These are phyloP conservation scores for Trypanosoma vivax DNA, from an alignment of 208 protist genomes.

Conservation along the genomic window DNA sequence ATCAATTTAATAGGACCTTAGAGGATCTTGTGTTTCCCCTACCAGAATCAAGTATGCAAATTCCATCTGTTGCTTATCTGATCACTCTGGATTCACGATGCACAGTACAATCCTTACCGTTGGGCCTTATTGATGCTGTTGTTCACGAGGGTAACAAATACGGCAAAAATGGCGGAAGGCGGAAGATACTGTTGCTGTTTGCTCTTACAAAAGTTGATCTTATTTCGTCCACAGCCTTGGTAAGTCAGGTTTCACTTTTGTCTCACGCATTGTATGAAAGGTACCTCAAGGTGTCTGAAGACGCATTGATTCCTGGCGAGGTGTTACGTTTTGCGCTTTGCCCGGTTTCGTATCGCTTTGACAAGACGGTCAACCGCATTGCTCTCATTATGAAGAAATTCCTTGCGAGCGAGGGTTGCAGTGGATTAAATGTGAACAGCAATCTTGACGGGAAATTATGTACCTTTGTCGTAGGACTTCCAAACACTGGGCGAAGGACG, in stretches of 20 bases:
- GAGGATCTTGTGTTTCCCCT: conserved; percentile 60
- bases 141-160: conserved; percentile 45
- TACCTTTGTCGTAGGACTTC: conserved; percentile 73
- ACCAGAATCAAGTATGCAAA: conserved; percentile 27
- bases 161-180: conserved; percentile 24
- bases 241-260: conserved; percentile 72
- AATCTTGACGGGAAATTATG: conserved; percentile 78
- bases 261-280: conserved; percentile 43
- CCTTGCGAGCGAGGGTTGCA: conserved; percentile 41
- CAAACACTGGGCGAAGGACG: conserved; percentile 66
- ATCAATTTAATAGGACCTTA: conserved; percentile 71
- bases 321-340: conserved; percentile 32
- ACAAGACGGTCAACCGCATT: conserved; percentile 48
- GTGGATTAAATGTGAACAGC: conserved; percentile 31
- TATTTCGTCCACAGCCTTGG: conserved; percentile 58
- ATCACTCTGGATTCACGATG: conserved; percentile 79
- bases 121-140: conserved; percentile 76
- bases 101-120: conserved; percentile 75
- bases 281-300: conserved; percentile 24
- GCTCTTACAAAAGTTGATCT: conserved; percentile 76
- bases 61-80: conserved; percentile 69
- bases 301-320: conserved; percentile 16
- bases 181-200: conserved; percentile 73
- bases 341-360: conserved; percentile 58
- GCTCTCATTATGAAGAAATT: conserved; percentile 68